These are phyloP conservation scores for Kregervanrija pseudodelftensis DNA, from an alignment of 805 yeast species.

Conservation along the genomic window DNA sequence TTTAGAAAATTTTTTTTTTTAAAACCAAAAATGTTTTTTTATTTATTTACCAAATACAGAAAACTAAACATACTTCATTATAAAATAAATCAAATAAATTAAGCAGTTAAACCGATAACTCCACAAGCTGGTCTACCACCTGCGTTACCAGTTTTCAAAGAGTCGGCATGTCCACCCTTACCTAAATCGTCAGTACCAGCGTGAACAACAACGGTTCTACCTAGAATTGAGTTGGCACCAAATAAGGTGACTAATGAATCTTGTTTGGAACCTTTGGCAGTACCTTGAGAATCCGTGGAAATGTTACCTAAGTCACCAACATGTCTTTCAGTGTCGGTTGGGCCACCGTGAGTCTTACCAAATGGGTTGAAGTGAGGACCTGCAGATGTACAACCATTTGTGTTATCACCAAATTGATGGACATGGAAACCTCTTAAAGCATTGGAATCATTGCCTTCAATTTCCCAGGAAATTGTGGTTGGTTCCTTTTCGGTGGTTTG, in stretches of 20 bases:
- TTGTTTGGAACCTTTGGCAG: slow-evolving; percentile 82
- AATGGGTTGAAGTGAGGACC: slow-evolving; percentile 97
- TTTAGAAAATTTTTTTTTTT: too few species aligned
- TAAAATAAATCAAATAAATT: slow-evolving; percentile 9
- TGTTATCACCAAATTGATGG: slow-evolving; percentile 97
- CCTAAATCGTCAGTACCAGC: slow-evolving; percentile 92
- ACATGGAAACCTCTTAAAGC: slow-evolving; percentile 96
- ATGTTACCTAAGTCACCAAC: slow-evolving; percentile 97
- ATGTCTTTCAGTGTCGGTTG: slow-evolving; percentile 73
- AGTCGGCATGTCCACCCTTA: slow-evolving; percentile 86
- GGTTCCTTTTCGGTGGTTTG: slow-evolving; percentile 75
- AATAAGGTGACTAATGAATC: slow-evolving; percentile 73
- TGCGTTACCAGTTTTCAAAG: slow-evolving; percentile 94
- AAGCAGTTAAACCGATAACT: slow-evolving; percentile 75
- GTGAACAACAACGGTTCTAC: slow-evolving; percentile 94
- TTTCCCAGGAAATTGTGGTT: slow-evolving; percentile 82
- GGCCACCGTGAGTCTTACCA: slow-evolving; percentile 85
- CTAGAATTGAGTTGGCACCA: slow-evolving; percentile 83
- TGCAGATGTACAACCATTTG: slow-evolving; percentile 98
- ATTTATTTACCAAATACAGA: too few species aligned
- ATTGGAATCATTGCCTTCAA: slow-evolving; percentile 80
- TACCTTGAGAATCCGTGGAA: slow-evolving; percentile 77
- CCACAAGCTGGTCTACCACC: slow-evolving; percentile 99
- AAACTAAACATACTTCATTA: too few species aligned
- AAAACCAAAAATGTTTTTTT: too few species aligned